phyloP scores from a whole-genome alignment of 1,284 basidiomycete genomes.

The Heterobasidion irregulare region DNA sequence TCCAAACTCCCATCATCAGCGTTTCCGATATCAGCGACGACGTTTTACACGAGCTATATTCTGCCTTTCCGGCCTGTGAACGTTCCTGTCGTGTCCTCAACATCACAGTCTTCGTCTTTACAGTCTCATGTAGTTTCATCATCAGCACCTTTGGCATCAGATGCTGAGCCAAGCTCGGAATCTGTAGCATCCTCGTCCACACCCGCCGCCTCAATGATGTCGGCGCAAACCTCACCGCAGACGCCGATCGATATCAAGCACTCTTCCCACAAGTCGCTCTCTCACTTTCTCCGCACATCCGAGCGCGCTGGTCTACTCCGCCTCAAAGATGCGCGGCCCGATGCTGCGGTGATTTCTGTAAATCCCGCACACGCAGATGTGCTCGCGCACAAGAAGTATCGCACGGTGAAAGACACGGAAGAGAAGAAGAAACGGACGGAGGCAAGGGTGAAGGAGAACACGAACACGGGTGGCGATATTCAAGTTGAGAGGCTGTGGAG shows the following conservation, averaged over 20 bases:
- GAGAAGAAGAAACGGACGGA: slow-evolving; percentile 33
- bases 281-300: slow-evolving; percentile 66
- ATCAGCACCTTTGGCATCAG: neutral
- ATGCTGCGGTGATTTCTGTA: slow-evolving; percentile 55
- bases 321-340: slow-evolving; percentile 67
- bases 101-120: neutral
- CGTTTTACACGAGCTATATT: slow-evolving; percentile 70
- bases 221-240: slow-evolving; percentile 9
- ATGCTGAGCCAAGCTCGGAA: too few relatives aligned
- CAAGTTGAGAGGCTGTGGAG: slow-evolving; percentile 70
- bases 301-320: slow-evolving; percentile 69
- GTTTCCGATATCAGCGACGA: slow-evolving; percentile 72
- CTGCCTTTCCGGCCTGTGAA: slow-evolving; percentile 57
- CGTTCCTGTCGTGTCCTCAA: neutral
- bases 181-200: too few relatives aligned
- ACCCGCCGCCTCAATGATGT: slow-evolving; percentile 14
- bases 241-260: slow-evolving; percentile 52
- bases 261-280: slow-evolving; percentile 73
- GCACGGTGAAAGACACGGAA: slow-evolving; percentile 33
- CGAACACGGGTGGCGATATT: slow-evolving; percentile 24
- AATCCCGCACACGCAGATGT: slow-evolving; percentile 54
- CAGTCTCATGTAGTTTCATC: neutral
- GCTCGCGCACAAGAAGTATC: slow-evolving; percentile 38
- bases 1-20: slow-evolving; percentile 37
- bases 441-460: slow-evolving; percentile 32